These are phyloP conservation scores for Mortierella hygrophila DNA, from an alignment of 192 early-diverging fungal genomes.

Conservation along the genomic window DNA sequence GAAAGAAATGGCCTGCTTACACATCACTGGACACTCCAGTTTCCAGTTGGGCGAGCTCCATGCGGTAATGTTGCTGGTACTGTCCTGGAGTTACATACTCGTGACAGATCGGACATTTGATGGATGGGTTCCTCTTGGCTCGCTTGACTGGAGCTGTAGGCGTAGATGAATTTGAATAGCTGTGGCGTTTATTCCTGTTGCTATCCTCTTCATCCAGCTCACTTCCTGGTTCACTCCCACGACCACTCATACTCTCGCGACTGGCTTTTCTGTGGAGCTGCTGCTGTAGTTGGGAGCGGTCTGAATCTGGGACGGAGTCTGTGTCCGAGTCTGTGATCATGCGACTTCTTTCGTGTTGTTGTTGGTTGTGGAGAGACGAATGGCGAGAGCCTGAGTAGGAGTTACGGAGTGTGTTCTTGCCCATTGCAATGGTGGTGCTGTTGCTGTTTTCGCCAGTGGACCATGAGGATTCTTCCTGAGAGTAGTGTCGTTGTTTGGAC, in stretches of 20 bases:
- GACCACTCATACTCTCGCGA: background rate
- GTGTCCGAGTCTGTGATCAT: slow-evolving; percentile 13
- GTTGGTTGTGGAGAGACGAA: background rate
- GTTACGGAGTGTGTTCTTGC: background rate
- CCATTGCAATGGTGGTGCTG: background rate
- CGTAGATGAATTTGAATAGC: background rate
- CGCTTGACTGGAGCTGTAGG: slow-evolving; percentile 28
- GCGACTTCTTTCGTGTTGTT: background rate
- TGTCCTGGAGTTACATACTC: slow-evolving; percentile 56
- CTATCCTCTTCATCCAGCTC: background rate
- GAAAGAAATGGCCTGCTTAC: background rate
- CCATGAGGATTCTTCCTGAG: slow-evolving; percentile 3
- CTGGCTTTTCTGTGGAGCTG: background rate
- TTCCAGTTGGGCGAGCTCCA: slow-evolving; percentile 63
- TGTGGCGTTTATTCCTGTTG: background rate
- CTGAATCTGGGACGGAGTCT: background rate
- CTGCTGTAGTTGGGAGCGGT: slow-evolving; percentile 2
- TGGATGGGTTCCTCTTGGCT: slow-evolving; percentile 37
- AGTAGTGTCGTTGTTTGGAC: background rate
- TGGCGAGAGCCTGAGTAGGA: background rate
- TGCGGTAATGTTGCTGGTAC: slow-evolving; percentile 62
- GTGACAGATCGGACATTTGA: slow-evolving; percentile 65
- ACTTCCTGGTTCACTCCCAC: slow-evolving; percentile 2
- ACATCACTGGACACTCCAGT: slow-evolving; percentile 22
- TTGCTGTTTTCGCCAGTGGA: background rate